Conservation (phyloP, 2,329 filamentous ascomycete species). For the Fusarium sp. region DNA sequence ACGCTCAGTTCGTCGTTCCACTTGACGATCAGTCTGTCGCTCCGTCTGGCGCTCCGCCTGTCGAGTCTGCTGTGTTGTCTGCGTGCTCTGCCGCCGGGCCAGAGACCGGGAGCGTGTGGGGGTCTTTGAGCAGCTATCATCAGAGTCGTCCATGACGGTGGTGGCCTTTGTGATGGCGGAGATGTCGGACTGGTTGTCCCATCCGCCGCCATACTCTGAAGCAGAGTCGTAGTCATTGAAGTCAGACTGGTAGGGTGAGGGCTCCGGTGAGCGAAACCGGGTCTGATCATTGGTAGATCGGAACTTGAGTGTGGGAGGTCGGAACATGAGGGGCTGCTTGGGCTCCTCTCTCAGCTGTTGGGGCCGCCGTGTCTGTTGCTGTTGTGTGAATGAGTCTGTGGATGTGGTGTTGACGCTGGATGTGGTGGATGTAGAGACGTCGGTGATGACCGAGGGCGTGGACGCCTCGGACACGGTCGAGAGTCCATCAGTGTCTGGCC, state of each 20-base stretch:
- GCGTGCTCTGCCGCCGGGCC: conserved; percentile 32
- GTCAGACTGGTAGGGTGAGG: conserved; percentile 47
- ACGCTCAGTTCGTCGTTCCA: conserved; percentile 29
- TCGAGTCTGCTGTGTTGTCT: conserved; percentile 37
- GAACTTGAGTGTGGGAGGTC: conserved; percentile 47
- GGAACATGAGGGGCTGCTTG: conserved; percentile 41
- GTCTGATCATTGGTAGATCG: conserved; percentile 38
- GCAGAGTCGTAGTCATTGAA: conserved; percentile 47
- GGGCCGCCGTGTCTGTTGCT: conserved; percentile 1
- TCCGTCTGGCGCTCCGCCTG: conserved; percentile 31
- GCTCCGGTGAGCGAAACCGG: conserved; percentile 35
- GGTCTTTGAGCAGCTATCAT: conserved; percentile 44
- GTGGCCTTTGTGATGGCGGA: conserved; percentile 45
- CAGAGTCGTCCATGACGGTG: conserved; percentile 43
- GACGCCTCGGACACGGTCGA: conserved; percentile 48
- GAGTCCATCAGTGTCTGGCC: conserved; percentile 40
- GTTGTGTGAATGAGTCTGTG: neutral
- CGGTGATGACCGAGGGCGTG: conserved; percentile 19
- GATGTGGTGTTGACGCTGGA: conserved; percentile 21
- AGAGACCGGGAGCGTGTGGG: conserved; percentile 39
- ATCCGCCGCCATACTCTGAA: conserved; percentile 33
- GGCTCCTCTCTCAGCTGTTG: conserved; percentile 24
- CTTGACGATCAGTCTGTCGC: conserved; percentile 10
- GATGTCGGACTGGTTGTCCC: conserved; percentile 41
- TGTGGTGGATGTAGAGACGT: conserved; percentile 14